Evolutionary conservation across 1,139 yeast genomes (phyloP), one percentile per base, ranked within the genome.

Genomic region (Yamadazyma diospyri): DNA sequence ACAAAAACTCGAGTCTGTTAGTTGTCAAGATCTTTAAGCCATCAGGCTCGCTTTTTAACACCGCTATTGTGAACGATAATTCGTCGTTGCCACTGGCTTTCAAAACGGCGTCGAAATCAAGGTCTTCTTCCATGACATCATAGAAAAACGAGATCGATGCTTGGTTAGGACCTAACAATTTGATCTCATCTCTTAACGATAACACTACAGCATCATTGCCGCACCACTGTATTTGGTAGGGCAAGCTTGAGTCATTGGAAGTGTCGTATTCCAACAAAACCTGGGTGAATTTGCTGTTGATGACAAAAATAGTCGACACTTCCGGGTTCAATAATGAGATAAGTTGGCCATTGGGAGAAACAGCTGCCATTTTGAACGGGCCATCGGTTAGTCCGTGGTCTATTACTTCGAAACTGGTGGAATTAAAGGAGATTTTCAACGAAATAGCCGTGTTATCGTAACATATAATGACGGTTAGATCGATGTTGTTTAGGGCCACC

Each of bases 121-220:
- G 56, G 24, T 60, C 64, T n/a, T 54, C 61, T 13, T 55, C 61
- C n/a, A 50, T 51, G 5, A 52, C 41, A 38, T 69, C 75, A 41
- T 66, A 68, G 40, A 62, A 69, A 46, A 67, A 68, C 2, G 74
- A 68, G 4, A 69, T 60, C 2, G 79, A 67, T 2, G 78, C 81
- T 33, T 78, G 81, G 3, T 77, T 72, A 0, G 95, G 94, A 0
- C 94, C 95, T 23, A 82, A 69, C 10, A 89, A 54, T 39, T 74
- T 72, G 16, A 87, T 50, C 37, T 83, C 89, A 43, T 83, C 94
- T 4, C 71, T 64, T 38, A 73, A 68, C 0, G 79, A 62, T 20
- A 77, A 28, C 0, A 78, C 79, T 1, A 88, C 78, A 0, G 94
- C 87, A 59, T 87, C 95, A 45, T 81, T 79, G 0, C 92, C 87